phyloP scores from a whole-genome alignment of 495 filamentous ascomycete genomes.

The Hyaloscypha bicolor region DNA sequence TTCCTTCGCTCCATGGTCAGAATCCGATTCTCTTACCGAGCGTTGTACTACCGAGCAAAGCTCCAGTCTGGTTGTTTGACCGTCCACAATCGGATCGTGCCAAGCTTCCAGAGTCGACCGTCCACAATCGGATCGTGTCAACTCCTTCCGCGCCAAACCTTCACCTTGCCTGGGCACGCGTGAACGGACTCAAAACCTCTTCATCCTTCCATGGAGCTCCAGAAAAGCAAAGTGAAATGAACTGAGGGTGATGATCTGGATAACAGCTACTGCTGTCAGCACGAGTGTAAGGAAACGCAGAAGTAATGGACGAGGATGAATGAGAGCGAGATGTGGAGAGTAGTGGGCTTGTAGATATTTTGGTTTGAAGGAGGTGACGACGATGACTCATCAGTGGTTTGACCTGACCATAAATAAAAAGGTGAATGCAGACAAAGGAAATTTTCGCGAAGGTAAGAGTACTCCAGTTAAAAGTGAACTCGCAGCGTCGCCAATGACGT shows the following conservation, averaged over 20 bases:
- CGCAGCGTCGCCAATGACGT: no score
- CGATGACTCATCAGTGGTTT: no score
- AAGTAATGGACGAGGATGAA: neutral
- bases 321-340: neutral
- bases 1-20: neutral
- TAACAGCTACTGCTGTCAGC: neutral
- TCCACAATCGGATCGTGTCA: neutral
- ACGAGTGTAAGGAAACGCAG: neutral
- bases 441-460: no score
- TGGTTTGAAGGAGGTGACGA: no score
- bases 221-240: neutral
- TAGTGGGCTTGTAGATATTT: no score
- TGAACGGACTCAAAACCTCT: conserved; percentile 2
- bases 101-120: neutral
- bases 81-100: neutral
- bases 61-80: neutral
- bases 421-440: no score
- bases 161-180: neutral
- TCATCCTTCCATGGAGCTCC: neutral
- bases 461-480: no score
- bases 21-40: conserved; percentile 1
- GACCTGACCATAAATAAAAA: no score
- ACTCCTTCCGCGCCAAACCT: neutral
- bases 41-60: neutral
- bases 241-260: neutral